Conservation (phyloP, 768 basidiomycete genomes). For the Asterophora lycoperdoides region DNA sequence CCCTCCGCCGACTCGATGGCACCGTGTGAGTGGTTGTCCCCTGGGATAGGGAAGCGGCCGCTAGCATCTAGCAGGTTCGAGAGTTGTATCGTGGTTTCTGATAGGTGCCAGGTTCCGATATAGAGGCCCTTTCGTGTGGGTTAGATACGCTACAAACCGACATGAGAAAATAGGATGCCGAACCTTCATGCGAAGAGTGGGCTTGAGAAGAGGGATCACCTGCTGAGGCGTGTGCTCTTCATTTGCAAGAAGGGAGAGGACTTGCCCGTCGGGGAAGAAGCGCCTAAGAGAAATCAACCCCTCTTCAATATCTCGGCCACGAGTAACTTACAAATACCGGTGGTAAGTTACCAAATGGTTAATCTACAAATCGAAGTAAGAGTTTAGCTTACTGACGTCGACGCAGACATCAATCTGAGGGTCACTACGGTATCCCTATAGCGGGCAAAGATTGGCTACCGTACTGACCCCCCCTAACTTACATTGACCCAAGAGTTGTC, state of each 20-base stretch:
- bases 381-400: neutral
- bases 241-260: slow-evolving; percentile 80
- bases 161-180: slow-evolving; percentile 1
- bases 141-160: neutral
- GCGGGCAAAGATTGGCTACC: too few species aligned
- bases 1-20: slow-evolving; percentile 12
- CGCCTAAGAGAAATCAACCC: slow-evolving; percentile 43
- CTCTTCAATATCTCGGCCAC: neutral
- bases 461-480: slow-evolving; percentile 22
- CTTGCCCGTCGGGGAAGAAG: slow-evolving; percentile 83
- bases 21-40: slow-evolving; percentile 5
- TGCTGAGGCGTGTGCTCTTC: slow-evolving; percentile 69
- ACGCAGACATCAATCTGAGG: neutral
- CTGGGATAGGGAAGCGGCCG: slow-evolving; percentile 31
- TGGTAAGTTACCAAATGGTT: slow-evolving; percentile 90
- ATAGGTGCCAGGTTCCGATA: slow-evolving; percentile 70
- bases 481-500: slow-evolving; percentile 90
- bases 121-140: slow-evolving; percentile 52
- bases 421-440: too few species aligned
- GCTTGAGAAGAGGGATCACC: slow-evolving; percentile 73
- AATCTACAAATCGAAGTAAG: slow-evolving; percentile 39
- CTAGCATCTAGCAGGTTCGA: slow-evolving; percentile 61
- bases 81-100: slow-evolving; percentile 55
- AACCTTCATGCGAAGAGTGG: slow-evolving; percentile 76
- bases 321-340: slow-evolving; percentile 67